Percentiles rank a stretch among this genome's conserved stretches.
Conservation (phyloP, 2,329 filamentous ascomycete genomes). For the Cladophialophora bantiana region DNA sequence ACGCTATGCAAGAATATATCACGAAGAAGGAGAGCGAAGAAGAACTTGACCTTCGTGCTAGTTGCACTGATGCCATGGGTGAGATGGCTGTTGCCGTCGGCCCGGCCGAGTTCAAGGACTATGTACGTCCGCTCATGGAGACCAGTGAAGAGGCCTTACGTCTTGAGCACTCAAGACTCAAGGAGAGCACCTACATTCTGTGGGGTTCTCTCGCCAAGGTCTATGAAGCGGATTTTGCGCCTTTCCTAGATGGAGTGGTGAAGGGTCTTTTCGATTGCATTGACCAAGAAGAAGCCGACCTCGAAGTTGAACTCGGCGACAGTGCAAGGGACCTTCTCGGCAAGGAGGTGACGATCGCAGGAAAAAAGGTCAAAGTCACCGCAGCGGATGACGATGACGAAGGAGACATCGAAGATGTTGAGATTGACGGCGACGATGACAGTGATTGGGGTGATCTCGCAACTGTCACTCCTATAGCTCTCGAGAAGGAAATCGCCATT, state of each 20-base stretch:
- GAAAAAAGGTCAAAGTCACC: conserved; percentile 85
- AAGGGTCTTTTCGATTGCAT: conserved; percentile 78
- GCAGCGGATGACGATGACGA: conserved; percentile 66
- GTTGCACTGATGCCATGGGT: conserved; percentile 90
- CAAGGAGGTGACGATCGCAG: conserved; percentile 76
- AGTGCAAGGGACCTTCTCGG: conserved; percentile 76
- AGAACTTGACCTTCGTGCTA: conserved; percentile 85
- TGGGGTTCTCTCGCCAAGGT: conserved; percentile 96
- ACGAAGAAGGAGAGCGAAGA: conserved; percentile 87
- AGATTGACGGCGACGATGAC: conserved; percentile 75
- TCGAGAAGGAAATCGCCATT: conserved; percentile 97
- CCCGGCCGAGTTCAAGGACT: conserved; percentile 83
- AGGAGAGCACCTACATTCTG: conserved; percentile 95
- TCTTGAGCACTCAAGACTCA: conserved; percentile 86
- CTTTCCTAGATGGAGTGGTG: conserved; percentile 56
- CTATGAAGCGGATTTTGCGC: conserved; percentile 71
- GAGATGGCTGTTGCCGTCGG: conserved; percentile 92
- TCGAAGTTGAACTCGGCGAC: conserved; percentile 77
- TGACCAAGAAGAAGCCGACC: conserved; percentile 84
- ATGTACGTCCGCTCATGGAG: conserved; percentile 87
- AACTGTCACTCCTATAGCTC: conserved; percentile 84
- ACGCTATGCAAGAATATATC: conserved; percentile 82
- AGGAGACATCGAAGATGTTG: conserved; percentile 61
- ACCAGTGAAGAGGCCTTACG: conserved; percentile 89
- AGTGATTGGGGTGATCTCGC: conserved; percentile 84